phyloP scores from a whole-genome alignment of 1,139 yeast species.

The Martiniozyma asiatica region DNA sequence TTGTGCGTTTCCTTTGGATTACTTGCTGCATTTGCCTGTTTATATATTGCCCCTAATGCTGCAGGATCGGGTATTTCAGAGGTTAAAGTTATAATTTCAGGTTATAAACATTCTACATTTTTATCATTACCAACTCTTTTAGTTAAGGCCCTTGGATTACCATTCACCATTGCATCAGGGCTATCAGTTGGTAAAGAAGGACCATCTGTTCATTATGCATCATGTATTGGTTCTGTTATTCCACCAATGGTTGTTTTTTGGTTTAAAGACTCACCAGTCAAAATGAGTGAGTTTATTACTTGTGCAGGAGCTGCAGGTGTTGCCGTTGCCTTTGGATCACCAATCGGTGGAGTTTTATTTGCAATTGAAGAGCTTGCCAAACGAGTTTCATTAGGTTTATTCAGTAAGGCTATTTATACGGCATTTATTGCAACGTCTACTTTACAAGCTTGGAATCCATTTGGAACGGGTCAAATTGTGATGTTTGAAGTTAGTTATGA shows the following conservation, averaged over 20 bases:
- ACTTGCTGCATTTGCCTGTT: slow-evolving; percentile 57
- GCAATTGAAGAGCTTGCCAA: slow-evolving; percentile 67
- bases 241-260: slow-evolving; percentile 36
- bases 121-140: slow-evolving; percentile 61
- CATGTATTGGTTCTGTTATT: slow-evolving; percentile 62
- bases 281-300: slow-evolving; percentile 42
- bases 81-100: slow-evolving; percentile 89
- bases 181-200: slow-evolving; percentile 78
- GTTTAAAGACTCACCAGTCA: slow-evolving; percentile 36
- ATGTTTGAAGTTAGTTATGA: slow-evolving; percentile 82
- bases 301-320: slow-evolving; percentile 63
- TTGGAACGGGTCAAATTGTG: slow-evolving; percentile 88
- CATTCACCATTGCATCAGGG: slow-evolving; percentile 77
- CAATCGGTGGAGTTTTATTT: slow-evolving; percentile 62
- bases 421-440: slow-evolving; percentile 81
- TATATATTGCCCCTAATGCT: slow-evolving; percentile 71
- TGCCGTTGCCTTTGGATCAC: slow-evolving; percentile 64
- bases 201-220: slow-evolving; percentile 79
- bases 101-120: slow-evolving; percentile 73
- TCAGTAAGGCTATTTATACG: slow-evolving; percentile 89
- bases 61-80: slow-evolving; percentile 98
- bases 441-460: slow-evolving; percentile 69
- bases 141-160: slow-evolving; percentile 71
- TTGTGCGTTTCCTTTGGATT: slow-evolving; percentile 53
- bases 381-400: slow-evolving; percentile 60